Percentiles rank a stretch among this genome's conserved stretches.
These are phyloP conservation scores for Phlebopus sp. DNA, from an alignment of 1,284 basidiomycete genomes.

Conservation along the genomic window DNA sequence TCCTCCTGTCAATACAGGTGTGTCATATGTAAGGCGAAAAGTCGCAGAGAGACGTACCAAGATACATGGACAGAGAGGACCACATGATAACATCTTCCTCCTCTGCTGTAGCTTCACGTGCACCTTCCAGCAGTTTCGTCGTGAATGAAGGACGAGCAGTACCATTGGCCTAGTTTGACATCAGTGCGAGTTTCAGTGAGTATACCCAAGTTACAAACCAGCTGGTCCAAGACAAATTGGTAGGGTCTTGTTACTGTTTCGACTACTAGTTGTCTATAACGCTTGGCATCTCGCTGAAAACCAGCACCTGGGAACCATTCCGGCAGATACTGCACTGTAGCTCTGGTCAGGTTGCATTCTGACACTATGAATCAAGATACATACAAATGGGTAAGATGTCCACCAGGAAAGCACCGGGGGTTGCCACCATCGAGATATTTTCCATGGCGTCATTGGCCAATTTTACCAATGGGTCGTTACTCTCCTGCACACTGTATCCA, in stretches of 20 bases:
- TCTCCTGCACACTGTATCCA: slow-evolving; percentile 21
- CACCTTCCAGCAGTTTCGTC: slow-evolving; percentile 17
- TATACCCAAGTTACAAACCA: slow-evolving; percentile 25
- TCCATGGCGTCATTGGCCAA: slow-evolving; percentile 17
- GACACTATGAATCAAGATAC: slow-evolving; percentile 6
- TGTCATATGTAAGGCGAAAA: neutral
- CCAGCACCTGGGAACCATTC: slow-evolving; percentile 47
- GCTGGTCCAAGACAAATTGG: slow-evolving; percentile 36
- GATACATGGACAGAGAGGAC: slow-evolving; percentile 14
- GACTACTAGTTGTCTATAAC: slow-evolving; percentile 33
- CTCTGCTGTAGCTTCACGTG: slow-evolving; percentile 3
- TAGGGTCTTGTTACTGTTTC: slow-evolving; percentile 36
- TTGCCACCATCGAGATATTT: slow-evolving; percentile 10
- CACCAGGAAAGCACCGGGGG: slow-evolving; percentile 26
- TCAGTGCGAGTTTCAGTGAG: neutral
- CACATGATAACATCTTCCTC: slow-evolving; percentile 17
- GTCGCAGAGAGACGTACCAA: slow-evolving; percentile 13
- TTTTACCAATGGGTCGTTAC: slow-evolving; percentile 22
- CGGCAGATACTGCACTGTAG: slow-evolving; percentile 38
- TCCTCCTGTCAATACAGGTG: slow-evolving; percentile 22
- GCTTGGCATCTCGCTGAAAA: slow-evolving; percentile 39
- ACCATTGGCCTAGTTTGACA: slow-evolving; percentile 35
- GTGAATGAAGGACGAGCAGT: slow-evolving; percentile 36
- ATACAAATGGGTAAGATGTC: slow-evolving; percentile 27
- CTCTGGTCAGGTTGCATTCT: no score